Base-by-base conservation (phyloP, 2,329 filamentous ascomycete species). In the Xylaria sp. region DNA sequence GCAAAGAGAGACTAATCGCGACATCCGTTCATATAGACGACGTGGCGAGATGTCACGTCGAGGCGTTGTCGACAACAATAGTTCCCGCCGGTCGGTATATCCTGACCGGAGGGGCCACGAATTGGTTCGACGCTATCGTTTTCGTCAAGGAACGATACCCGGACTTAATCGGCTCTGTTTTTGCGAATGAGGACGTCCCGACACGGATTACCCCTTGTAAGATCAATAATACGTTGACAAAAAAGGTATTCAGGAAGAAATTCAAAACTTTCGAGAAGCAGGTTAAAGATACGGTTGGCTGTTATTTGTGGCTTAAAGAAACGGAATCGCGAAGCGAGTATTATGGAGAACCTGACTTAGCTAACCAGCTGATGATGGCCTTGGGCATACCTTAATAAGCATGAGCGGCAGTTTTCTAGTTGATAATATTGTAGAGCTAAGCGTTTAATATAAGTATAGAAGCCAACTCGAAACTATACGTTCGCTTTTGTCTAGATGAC, bases 11-110 rank as follows among this genome's bases (percentile, higher is more conserved):
- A 4, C 64, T 66, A 1, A 12, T 66, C 34, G 39, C 57, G 14
- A 7, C 21, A 19, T 61, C 64, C 1, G 56, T 57, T 32, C 64
- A 66, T 42, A 66, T 66, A 32, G 50, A 61, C 50, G 64, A 66
- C 32, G 64, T 66, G 24, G 57, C 51, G 24, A 56, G 14, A 17
- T 48, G 48, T 27, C 57, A 66, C 12, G 57, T 66, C 27, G 27
- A 55, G 2, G 24, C 57, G 3, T 50, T 66, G 24, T 30, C 45
- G 6, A 24, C 48, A 12, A 55, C 48, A n/a, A 48, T 14, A 7
- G 36, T 66, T 11, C 64, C 50, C 17, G 8, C 34, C 2, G 57
- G 64, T 8, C 27, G 50, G n/a, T 66, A 66, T 50, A 17, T 50
- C 7, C 57, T 66, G 24, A 30, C 34, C 12, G 14, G 36, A 14